These are phyloP conservation scores for Xylariales sp. DNA, from an alignment of 2,329 filamentous ascomycete genomes.

Conservation along the genomic window DNA sequence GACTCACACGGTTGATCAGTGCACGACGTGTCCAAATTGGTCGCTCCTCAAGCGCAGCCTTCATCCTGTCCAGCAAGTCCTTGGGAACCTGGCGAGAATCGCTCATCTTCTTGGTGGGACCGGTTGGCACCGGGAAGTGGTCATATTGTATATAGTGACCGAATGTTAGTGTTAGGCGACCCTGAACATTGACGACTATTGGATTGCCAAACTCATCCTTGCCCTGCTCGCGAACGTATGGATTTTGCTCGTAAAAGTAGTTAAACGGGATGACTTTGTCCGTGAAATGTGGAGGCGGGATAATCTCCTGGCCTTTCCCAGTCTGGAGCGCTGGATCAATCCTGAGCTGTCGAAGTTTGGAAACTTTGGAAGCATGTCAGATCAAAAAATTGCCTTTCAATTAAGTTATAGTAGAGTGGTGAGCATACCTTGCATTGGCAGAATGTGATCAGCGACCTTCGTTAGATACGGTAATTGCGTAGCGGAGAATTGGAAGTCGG, in stretches of 20 bases:
- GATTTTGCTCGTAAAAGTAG: slow-evolving; percentile 82
- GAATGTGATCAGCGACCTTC: slow-evolving; percentile 65
- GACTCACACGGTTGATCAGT: slow-evolving; percentile 66
- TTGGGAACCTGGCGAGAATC: slow-evolving; percentile 41
- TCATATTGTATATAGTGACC: slow-evolving; percentile 55
- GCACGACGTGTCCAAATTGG: slow-evolving; percentile 86
- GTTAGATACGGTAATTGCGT: slow-evolving; percentile 64
- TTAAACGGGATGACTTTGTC: slow-evolving; percentile 71
- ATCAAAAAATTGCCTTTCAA: neutral
- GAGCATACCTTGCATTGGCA: slow-evolving; percentile 63
- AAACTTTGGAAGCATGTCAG: slow-evolving; percentile 31
- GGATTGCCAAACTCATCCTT: slow-evolving; percentile 47
- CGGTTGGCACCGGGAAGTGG: slow-evolving; percentile 56
- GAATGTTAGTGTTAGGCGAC: slow-evolving; percentile 33
- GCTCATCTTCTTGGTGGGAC: slow-evolving; percentile 58
- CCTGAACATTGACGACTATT: slow-evolving; percentile 42
- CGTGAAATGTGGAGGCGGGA: slow-evolving; percentile 76
- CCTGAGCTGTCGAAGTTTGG: slow-evolving; percentile 56
- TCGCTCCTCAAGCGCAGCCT: slow-evolving; percentile 63
- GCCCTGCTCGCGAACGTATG: slow-evolving; percentile 62
- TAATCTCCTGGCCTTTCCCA: slow-evolving; percentile 60
- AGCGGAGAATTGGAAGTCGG: slow-evolving; percentile 82
- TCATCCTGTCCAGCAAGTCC: slow-evolving; percentile 60
- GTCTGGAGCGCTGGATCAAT: slow-evolving; percentile 59
- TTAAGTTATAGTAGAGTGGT: neutral